These are phyloP conservation scores for Leucogyrophana mollusca DNA, from an alignment of 768 basidiomycete species.

Conservation along the genomic window DNA sequence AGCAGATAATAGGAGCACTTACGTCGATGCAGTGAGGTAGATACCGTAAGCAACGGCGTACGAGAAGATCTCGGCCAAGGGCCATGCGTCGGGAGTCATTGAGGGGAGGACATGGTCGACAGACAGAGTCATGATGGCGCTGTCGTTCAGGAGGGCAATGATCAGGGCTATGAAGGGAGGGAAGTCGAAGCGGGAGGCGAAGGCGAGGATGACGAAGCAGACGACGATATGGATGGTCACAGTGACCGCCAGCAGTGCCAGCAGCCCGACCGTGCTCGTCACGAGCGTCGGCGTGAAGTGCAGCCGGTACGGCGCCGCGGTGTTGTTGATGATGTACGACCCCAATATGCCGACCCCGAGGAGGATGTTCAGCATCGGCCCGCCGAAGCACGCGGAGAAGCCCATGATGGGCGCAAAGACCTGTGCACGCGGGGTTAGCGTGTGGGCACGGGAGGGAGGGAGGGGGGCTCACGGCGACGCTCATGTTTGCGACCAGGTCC, in stretches of 20 bases:
- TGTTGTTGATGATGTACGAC: conserved; percentile 74
- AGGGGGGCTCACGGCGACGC: conserved; percentile 68
- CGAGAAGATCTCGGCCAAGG: conserved; percentile 92
- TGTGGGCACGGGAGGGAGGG: no score
- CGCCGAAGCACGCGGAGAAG: conserved; percentile 93
- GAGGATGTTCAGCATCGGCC: conserved; percentile 89
- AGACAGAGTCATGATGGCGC: conserved; percentile 98
- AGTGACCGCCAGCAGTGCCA: conserved; percentile 75
- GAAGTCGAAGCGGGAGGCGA: conserved; percentile 97
- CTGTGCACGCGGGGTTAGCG: conserved; percentile 35
- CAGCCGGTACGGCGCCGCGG: conserved; percentile 62
- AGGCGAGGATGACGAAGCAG: conserved; percentile 93
- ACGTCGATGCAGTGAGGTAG: conserved; percentile 94
- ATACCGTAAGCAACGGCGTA: conserved; percentile 95
- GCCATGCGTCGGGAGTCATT: conserved; percentile 92
- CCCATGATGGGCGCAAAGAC: conserved; percentile 92
- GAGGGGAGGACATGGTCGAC: conserved; percentile 96
- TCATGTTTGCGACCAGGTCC: conserved; percentile 96
- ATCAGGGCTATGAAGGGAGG: conserved; percentile 99
- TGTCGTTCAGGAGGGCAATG: conserved; percentile 95
- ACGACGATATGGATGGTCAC: conserved; percentile 99
- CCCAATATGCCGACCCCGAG: conserved; percentile 93
- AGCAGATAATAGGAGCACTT: conserved; percentile 29
- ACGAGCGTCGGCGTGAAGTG: conserved; percentile 81
- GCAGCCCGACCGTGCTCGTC: conserved; percentile 81